Conservation (phyloP, 345 rosid genomes). For the Sapria himalayana region DNA sequence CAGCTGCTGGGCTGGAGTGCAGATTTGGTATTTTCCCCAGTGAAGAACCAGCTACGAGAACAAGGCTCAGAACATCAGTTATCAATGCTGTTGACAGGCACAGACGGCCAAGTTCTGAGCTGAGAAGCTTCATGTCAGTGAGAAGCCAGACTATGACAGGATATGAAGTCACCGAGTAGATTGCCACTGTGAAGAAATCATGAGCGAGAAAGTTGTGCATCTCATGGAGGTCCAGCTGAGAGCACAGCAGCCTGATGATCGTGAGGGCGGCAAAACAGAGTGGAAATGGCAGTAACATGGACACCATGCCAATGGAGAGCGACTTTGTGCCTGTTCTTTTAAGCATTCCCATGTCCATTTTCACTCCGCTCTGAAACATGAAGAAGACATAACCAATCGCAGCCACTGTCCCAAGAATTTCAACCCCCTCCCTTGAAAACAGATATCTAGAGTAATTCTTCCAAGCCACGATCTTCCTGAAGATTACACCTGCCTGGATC, state of each 20-base stretch:
- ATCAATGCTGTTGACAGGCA: conserved; percentile 9
- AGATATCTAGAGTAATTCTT: no score
- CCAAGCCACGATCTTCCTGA: no score
- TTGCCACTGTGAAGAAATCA: background rate
- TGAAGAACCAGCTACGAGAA: background rate
- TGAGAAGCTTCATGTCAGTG: conserved; percentile 8
- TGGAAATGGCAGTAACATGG: background rate
- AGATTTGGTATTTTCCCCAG: background rate
- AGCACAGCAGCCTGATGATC: background rate
- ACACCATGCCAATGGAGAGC: conserved; percentile 2
- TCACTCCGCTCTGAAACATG: conserved; percentile 12
- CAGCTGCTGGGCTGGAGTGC: background rate
- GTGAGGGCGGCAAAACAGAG: background rate
- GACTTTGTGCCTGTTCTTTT: conserved; percentile 6
- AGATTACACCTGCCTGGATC: no score
- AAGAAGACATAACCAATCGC: conserved; percentile 10
- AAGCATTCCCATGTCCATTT: conserved; percentile 10
- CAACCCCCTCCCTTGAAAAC: background rate
- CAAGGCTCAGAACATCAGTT: conserved; percentile 6
- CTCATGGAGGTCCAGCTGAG: background rate
- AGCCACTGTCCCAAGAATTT: no score
- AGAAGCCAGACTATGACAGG: conserved; percentile 7
- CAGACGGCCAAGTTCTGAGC: conserved; percentile 15
- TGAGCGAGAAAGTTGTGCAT: background rate
- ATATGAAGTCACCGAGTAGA: conserved; percentile 7